A percentile compares a stretch with the other conserved stretches of the same genome.
Conservation (phyloP, 345 rosid genomes). For the Eutrema yunnanense region DNA sequence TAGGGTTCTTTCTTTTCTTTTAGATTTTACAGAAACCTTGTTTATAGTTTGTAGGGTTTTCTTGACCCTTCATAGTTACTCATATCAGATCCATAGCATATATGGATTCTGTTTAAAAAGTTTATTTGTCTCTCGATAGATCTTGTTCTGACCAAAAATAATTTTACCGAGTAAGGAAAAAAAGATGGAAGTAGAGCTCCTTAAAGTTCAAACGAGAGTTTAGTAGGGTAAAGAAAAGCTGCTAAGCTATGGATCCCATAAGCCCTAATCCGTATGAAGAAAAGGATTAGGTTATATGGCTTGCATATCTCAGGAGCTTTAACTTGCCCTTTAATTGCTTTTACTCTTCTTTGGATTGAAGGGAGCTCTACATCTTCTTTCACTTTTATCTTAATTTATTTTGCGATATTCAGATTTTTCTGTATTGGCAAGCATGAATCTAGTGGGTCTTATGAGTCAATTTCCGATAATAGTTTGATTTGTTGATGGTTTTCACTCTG, state of each 20-base stretch:
- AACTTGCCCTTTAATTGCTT: constrained; percentile 33
- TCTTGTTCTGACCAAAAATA: not conserved
- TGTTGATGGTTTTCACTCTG: not conserved
- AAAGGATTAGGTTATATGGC: constrained; percentile 61
- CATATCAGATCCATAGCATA: constrained; percentile 1
- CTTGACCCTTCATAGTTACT: not conserved
- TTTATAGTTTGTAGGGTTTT: not conserved
- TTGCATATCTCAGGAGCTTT: constrained; percentile 90
- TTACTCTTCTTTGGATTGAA: constrained; percentile 87
- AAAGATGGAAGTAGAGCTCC: constrained; percentile 60
- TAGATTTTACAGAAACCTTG: not conserved
- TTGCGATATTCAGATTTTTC: not conserved
- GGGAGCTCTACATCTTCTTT: constrained; percentile 72
- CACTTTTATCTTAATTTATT: not conserved
- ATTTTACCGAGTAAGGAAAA: not conserved
- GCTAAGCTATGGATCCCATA: constrained; percentile 90
- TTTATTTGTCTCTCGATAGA: not conserved
- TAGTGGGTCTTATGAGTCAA: not conserved
- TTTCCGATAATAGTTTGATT: not conserved
- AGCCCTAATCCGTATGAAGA: constrained; percentile 33
- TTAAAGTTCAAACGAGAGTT: constrained; percentile 80
- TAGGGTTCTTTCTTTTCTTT: not conserved
- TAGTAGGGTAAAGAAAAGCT: constrained; percentile 58
- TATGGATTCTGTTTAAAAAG: not conserved
- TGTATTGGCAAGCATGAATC: not conserved